Conservation (phyloP, 1,139 yeast species). For the Kodamaea ohmeri region DNA sequence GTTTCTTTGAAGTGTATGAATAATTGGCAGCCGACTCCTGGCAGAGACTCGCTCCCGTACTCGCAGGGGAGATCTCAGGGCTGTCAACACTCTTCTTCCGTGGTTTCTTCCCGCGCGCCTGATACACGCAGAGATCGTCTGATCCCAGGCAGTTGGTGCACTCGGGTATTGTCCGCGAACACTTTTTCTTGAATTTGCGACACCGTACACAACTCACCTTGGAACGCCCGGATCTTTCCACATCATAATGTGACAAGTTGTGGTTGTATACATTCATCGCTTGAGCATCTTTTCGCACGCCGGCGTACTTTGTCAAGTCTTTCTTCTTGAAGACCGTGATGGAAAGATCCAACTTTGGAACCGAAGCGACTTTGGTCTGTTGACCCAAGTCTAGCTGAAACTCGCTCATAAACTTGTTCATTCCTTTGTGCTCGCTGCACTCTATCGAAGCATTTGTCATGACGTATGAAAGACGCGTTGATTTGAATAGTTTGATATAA, state of each 20-base stretch:
- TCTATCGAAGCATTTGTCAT: not conserved
- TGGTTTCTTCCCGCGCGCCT: constrained; percentile 17
- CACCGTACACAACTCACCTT: constrained; percentile 26
- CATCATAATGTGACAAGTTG: constrained; percentile 17
- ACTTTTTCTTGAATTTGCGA: constrained; percentile 26
- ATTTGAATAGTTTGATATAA: no score
- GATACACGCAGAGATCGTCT: constrained; percentile 23
- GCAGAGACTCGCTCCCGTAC: not conserved
- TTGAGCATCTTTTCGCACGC: constrained; percentile 7
- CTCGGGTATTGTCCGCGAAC: constrained; percentile 24
- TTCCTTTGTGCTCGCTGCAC: constrained; percentile 15
- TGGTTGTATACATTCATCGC: constrained; percentile 21
- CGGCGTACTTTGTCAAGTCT: constrained; percentile 15
- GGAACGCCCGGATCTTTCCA: constrained; percentile 16
- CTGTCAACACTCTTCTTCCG: no score
- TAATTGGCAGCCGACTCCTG: not conserved
- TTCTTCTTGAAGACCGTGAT: constrained; percentile 26
- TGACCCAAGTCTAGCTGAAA: constrained; percentile 16
- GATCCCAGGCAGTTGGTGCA: constrained; percentile 25
- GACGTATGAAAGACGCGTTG: not conserved
- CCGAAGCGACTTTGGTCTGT: not conserved
- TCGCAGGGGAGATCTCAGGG: no score
- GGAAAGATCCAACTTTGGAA: constrained; percentile 9
- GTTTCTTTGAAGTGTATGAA: constrained; percentile 1
- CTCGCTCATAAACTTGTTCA: constrained; percentile 16